phyloP scores from a whole-genome alignment of 1,139 yeast species.

The Yamadazyma songkhlaensis region DNA sequence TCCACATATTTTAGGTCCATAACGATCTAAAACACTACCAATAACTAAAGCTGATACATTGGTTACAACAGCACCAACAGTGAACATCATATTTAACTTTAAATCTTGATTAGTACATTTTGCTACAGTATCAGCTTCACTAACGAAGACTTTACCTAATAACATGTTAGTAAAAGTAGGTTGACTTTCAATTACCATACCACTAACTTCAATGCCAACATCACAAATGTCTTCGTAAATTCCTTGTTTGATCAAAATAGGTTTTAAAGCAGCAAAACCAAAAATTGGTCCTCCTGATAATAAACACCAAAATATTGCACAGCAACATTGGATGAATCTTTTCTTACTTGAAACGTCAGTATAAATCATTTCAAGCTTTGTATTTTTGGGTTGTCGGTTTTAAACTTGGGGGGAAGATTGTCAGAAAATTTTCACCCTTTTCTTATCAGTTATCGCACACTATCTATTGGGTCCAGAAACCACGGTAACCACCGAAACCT shows the following conservation, averaged over 20 bases:
- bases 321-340: slow-evolving; percentile 25
- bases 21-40: slow-evolving; percentile 39
- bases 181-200: slow-evolving; percentile 3
- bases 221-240: slow-evolving; percentile 39
- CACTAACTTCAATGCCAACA: slow-evolving; percentile 12
- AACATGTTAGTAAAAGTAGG: slow-evolving; percentile 11
- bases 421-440: not conserved
- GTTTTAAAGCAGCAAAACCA: slow-evolving; percentile 50
- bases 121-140: slow-evolving; percentile 17
- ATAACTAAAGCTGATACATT: slow-evolving; percentile 42
- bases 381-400: too few relatives aligned
- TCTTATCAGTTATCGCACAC: not conserved
- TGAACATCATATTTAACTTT: slow-evolving; percentile 45
- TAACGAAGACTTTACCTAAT: slow-evolving; percentile 9
- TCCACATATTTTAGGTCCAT: slow-evolving; percentile 45
- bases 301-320: slow-evolving; percentile 45
- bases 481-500: not conserved
- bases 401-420: too few relatives aligned
- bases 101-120: slow-evolving; percentile 43
- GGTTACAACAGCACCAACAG: slow-evolving; percentile 44
- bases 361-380: slow-evolving; percentile 19
- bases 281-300: slow-evolving; percentile 47
- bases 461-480: not conserved
- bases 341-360: slow-evolving; percentile 16
- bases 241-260: slow-evolving; percentile 37